Evolutionary conservation across 805 yeast species (phyloP).

Genomic region (Debaryomyces castellii): DNA sequence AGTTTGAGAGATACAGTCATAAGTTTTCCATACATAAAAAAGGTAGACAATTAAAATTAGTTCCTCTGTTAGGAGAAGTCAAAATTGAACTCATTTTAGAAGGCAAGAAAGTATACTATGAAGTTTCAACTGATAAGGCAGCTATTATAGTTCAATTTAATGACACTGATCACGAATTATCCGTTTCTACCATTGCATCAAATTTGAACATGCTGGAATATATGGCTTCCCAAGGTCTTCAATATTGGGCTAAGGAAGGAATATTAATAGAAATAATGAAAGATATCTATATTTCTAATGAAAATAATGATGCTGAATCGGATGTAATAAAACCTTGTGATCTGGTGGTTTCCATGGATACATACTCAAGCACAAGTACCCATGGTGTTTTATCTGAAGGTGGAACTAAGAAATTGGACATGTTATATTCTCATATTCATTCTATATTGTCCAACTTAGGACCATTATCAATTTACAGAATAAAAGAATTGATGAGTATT

Average conservation of each 20-base stretch:
- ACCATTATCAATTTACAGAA: slow-evolving; percentile 43
- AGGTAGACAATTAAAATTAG: slow-evolving; percentile 58
- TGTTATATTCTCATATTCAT: slow-evolving; percentile 45
- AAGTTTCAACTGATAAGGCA: slow-evolving; percentile 71
- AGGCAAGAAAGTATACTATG: slow-evolving; percentile 35
- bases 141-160: slow-evolving; percentile 54
- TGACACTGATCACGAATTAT: slow-evolving; percentile 27
- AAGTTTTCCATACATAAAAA: slow-evolving; percentile 45
- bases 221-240: slow-evolving; percentile 35
- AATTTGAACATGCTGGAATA: slow-evolving; percentile 44
- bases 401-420: neutral
- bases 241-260: slow-evolving; percentile 65
- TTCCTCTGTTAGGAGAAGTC: slow-evolving; percentile 63
- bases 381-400: neutral
- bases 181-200: slow-evolving; percentile 30
- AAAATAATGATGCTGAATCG: slow-evolving; percentile 16
- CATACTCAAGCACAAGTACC: neutral
- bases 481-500: slow-evolving; percentile 53
- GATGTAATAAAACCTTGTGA: neutral
- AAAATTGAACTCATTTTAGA: slow-evolving; percentile 53
- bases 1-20: slow-evolving; percentile 44
- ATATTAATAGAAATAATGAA: slow-evolving; percentile 45
- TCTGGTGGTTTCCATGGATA: neutral
- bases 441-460: slow-evolving; percentile 63
- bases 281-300: slow-evolving; percentile 39